phyloP scores from a whole-genome alignment of 2,329 filamentous ascomycete genomes.

The Pestalotiopsis fici region DNA sequence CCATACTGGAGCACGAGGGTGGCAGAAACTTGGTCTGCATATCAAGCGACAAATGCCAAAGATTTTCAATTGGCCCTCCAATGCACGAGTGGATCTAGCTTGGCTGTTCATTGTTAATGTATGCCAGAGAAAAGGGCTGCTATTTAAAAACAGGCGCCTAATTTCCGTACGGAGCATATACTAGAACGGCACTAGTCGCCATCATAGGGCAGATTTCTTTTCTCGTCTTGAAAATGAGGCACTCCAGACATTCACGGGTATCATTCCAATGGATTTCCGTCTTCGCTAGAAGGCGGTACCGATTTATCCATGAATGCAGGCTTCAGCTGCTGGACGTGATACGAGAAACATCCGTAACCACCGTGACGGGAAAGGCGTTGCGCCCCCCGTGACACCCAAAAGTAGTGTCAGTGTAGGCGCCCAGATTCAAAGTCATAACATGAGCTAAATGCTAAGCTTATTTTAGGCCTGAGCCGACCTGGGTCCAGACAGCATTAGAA shows the following conservation, averaged over 20 bases:
- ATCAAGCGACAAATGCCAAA: neutral
- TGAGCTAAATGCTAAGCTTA: constrained; percentile 1
- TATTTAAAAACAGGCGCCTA: neutral
- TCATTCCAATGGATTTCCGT: too few relatives aligned
- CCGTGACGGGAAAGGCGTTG: neutral
- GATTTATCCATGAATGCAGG: too few relatives aligned
- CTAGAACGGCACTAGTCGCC: neutral
- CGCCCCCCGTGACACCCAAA: neutral
- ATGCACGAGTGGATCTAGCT: neutral
- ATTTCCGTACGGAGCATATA: neutral
- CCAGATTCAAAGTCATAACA: neutral
- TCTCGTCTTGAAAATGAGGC: too few relatives aligned
- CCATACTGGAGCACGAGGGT: too few relatives aligned
- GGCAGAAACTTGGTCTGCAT: too few relatives aligned
- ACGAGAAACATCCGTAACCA: neutral
- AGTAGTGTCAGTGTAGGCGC: neutral
- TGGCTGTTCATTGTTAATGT: neutral
- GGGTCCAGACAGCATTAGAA: neutral
- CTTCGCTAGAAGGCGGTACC: too few relatives aligned
- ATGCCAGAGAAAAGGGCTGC: neutral
- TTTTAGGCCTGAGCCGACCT: neutral
- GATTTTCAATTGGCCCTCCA: neutral
- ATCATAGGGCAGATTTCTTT: neutral
- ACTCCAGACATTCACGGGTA: too few relatives aligned
- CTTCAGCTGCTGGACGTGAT: too few relatives aligned